These are phyloP conservation scores for Pleurotus giganteus DNA, from an alignment of 768 basidiomycete genomes.

Conservation along the genomic window DNA sequence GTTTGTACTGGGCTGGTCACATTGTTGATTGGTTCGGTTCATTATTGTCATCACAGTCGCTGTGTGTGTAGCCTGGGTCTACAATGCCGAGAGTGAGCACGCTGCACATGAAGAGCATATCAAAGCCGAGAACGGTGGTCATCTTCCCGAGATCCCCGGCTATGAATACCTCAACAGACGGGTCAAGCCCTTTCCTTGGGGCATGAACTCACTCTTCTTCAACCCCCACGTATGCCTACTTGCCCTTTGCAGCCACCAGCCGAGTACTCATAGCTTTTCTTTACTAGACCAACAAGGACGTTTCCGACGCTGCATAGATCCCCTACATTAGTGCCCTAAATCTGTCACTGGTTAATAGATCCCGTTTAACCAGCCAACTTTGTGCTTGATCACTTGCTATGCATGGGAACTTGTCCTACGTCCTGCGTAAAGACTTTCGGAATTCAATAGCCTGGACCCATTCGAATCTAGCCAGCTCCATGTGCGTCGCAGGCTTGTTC, in stretches of 20 bases:
- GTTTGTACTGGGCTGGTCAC: slow-evolving; percentile 41
- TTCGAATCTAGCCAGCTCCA: not conserved
- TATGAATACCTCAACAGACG: slow-evolving; percentile 80
- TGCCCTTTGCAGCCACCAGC: not conserved
- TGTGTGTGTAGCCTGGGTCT: slow-evolving; percentile 51
- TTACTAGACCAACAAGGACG: slow-evolving; percentile 62
- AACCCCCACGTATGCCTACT: slow-evolving; percentile 58
- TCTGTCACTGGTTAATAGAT: not conserved
- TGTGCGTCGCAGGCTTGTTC: too few relatives aligned
- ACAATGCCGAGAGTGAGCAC: slow-evolving; percentile 62
- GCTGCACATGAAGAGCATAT: slow-evolving; percentile 68
- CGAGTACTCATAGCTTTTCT: slow-evolving; percentile 6
- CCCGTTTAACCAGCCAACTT: too few relatives aligned
- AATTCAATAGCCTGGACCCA: not conserved
- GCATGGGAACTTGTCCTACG: too few relatives aligned
- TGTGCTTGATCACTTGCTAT: too few relatives aligned
- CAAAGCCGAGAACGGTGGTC: slow-evolving; percentile 69
- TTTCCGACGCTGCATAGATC: slow-evolving; percentile 32
- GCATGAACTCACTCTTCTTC: slow-evolving; percentile 79
- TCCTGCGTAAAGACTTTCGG: too few relatives aligned
- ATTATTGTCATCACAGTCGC: slow-evolving; percentile 32
- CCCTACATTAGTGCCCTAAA: slow-evolving; percentile 2
- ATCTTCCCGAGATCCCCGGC: slow-evolving; percentile 65
- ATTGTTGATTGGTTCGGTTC: slow-evolving; percentile 11
- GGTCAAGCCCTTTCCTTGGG: slow-evolving; percentile 84